Conservation (phyloP, 129 eudicot species). For the Logfia minima region DNA sequence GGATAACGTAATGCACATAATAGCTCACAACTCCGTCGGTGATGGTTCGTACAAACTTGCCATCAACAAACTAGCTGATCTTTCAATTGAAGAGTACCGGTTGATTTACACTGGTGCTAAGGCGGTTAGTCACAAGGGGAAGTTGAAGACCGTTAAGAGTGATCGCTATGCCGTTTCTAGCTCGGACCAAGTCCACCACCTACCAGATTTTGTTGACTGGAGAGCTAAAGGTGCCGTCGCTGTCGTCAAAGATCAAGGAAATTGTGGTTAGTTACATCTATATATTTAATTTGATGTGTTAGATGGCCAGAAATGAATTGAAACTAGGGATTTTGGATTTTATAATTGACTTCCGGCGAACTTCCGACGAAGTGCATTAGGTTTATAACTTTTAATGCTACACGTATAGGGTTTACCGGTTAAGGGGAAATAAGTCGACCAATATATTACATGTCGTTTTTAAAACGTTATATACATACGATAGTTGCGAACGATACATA, state of each 20-base stretch:
- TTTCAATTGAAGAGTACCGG: conserved; percentile 75
- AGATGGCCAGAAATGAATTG: no score
- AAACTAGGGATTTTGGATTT: no score
- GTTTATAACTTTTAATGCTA: no score
- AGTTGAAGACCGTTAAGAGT: conserved; percentile 33
- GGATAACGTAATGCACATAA: conserved; percentile 69
- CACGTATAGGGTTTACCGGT: no score
- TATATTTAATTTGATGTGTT: no score
- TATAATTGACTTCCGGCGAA: no score
- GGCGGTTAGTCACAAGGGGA: no score
- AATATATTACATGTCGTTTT: no score
- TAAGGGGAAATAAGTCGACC: no score
- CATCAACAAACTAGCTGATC: conserved; percentile 69
- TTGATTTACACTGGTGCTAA: conserved; percentile 41
- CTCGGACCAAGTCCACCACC: conserved; percentile 3
- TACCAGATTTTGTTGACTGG: conserved; percentile 85
- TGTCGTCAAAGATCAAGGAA: conserved; percentile 74
- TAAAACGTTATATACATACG: no score
- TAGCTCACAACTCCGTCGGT: conserved; percentile 18
- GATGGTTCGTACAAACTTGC: conserved; percentile 49
- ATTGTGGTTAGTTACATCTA: conserved; percentile 55
- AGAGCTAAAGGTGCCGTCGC: conserved; percentile 69
- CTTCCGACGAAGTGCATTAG: no score
- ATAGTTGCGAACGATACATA: no score
- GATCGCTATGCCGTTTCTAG: conserved; percentile 44